A percentile compares a stretch with the other conserved stretches of the same genome.
Evolutionary conservation across 2,329 filamentous ascomycete genomes (phyloP).

Genomic region (Scedosporium boydii): DNA sequence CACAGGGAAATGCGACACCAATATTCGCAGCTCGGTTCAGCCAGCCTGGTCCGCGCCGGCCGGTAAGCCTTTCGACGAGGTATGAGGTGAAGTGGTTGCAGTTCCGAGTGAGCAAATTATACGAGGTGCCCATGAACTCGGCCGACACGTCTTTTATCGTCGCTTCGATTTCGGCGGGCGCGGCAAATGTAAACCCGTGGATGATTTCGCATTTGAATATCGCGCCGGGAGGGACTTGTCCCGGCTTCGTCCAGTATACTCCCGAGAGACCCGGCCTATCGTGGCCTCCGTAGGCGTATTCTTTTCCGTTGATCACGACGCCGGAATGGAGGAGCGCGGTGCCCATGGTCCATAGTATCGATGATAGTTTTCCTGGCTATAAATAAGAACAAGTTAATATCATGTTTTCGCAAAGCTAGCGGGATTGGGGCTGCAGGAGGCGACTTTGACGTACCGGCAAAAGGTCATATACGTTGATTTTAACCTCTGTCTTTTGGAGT

Average conservation of each 20-base stretch:
- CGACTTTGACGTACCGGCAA: constrained; percentile 45
- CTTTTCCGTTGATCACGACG: constrained; percentile 68
- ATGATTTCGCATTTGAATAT: constrained; percentile 67
- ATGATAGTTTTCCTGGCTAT: constrained; percentile 65
- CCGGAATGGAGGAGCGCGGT: constrained; percentile 73
- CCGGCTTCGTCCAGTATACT: constrained; percentile 74
- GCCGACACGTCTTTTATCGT: constrained; percentile 61
- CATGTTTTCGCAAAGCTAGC: background rate
- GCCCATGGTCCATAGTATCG: constrained; percentile 67
- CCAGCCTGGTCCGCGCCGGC: constrained; percentile 61
- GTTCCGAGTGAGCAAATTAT: constrained; percentile 75
- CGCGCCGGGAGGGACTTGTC: constrained; percentile 63
- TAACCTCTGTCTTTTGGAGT: constrained; percentile 61
- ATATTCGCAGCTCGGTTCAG: constrained; percentile 79
- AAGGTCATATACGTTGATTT: constrained; percentile 71
- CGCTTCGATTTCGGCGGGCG: constrained; percentile 58
- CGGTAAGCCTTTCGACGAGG: constrained; percentile 64
- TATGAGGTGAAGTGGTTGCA: constrained; percentile 84
- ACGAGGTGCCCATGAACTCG: constrained; percentile 64
- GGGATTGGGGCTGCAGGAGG: background rate
- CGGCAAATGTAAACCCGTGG: constrained; percentile 67
- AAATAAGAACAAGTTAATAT: background rate
- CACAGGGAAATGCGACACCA: constrained; percentile 69
- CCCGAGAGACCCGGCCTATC: constrained; percentile 61
- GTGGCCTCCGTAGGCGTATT: constrained; percentile 83